Evolutionary conservation across 2,329 filamentous ascomycete genomes (phyloP).

Genomic region (Hypoxylon sp.): DNA sequence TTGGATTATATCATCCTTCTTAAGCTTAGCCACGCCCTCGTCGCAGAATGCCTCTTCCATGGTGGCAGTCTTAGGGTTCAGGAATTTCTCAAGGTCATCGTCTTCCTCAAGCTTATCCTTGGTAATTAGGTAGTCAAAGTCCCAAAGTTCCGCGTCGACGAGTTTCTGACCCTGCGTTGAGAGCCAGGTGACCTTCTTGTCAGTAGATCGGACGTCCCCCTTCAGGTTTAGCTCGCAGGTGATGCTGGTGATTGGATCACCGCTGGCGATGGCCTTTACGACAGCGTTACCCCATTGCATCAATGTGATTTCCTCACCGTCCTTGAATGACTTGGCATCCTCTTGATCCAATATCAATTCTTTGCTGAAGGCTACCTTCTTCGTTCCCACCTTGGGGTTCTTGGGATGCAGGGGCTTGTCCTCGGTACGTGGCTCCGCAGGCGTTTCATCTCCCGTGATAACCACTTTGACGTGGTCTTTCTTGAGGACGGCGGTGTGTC

Average conservation of each 20-base stretch:
- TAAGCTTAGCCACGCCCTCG: slow-evolving; percentile 82
- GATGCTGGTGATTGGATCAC: slow-evolving; percentile 75
- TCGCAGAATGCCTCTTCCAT: slow-evolving; percentile 84
- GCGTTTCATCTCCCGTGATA: slow-evolving; percentile 77
- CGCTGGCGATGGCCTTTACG: slow-evolving; percentile 75
- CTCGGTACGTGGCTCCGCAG: slow-evolving; percentile 73
- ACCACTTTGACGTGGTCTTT: slow-evolving; percentile 80
- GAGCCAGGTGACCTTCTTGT: slow-evolving; percentile 98
- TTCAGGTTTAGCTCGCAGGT: slow-evolving; percentile 90
- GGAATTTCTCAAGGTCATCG: slow-evolving; percentile 85
- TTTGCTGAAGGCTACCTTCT: slow-evolving; percentile 85
- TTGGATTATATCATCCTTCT: slow-evolving; percentile 93
- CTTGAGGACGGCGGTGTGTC: slow-evolving; percentile 80
- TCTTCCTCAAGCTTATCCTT: slow-evolving; percentile 95
- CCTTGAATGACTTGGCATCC: slow-evolving; percentile 84
- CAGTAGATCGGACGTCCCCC: slow-evolving; percentile 94
- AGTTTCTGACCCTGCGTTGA: slow-evolving; percentile 82
- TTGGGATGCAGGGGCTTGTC: slow-evolving; percentile 91
- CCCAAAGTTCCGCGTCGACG: slow-evolving; percentile 86
- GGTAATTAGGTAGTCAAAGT: slow-evolving; percentile 95
- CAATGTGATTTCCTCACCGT: slow-evolving; percentile 91
- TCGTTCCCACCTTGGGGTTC: slow-evolving; percentile 86
- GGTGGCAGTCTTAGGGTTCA: slow-evolving; percentile 82
- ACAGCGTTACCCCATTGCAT: slow-evolving; percentile 98
- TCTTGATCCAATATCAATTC: slow-evolving; percentile 87